phyloP scores from a whole-genome alignment of 164 flowering plant genomes.

The Platanus orientalis region DNA sequence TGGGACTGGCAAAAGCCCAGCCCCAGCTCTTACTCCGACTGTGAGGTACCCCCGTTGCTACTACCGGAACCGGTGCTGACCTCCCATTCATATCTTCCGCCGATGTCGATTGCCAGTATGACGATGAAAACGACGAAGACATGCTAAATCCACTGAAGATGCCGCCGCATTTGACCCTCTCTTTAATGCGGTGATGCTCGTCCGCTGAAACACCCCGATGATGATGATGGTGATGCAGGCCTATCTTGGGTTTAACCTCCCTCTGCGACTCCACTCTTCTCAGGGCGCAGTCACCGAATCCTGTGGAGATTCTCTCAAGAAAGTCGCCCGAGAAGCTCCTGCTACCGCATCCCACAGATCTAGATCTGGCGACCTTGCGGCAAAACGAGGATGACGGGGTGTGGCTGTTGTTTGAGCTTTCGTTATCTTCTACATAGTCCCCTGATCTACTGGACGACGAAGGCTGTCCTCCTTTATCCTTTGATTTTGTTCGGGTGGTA shows the following conservation, averaged over 20 bases:
- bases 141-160: conserved; percentile 70
- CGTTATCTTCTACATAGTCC: conserved; percentile 24
- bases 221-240: background rate
- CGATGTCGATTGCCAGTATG: conserved; percentile 40
- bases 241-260: conserved; percentile 51
- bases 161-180: conserved; percentile 88
- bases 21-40: conserved; percentile 72
- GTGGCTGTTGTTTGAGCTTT: conserved; percentile 38
- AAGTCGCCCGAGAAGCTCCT: conserved; percentile 94
- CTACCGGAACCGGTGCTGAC: too few species aligned
- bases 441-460: conserved; percentile 14
- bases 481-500: background rate
- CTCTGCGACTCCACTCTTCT: conserved; percentile 88
- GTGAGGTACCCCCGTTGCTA: conserved; percentile 21
- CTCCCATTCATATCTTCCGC: conserved; percentile 21
- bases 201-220: conserved; percentile 8
- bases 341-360: conserved; percentile 97
- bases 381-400: conserved; percentile 51
- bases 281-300: conserved; percentile 87
- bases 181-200: conserved; percentile 44
- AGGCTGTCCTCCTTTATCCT: conserved; percentile 5
- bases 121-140: conserved; percentile 59
- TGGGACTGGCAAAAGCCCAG: conserved; percentile 92
- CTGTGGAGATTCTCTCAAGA: conserved; percentile 81
- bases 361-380: conserved; percentile 84